Evolutionary conservation across 495 filamentous ascomycete genomes (phyloP), one percentile per base, ranked within the genome.

Genomic region (Jackrogersella multiformis): DNA sequence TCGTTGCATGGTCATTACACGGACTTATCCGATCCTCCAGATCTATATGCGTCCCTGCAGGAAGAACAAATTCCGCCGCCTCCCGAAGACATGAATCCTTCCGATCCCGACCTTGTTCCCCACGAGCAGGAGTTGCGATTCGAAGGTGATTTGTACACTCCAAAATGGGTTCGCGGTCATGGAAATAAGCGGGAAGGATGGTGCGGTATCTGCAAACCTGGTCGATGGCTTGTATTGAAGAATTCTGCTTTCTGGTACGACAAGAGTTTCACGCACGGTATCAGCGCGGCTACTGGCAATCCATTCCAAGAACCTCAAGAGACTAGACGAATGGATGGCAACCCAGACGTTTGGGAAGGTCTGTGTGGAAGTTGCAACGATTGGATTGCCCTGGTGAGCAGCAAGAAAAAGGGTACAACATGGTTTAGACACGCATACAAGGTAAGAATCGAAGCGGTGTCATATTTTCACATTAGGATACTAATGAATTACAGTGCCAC

Each of bases 241-340:
- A 93, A 93, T 75, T 90, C 88, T 59, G 90, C 90, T 9, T 93
- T 90, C 76, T 93, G 90, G 90, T 93, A 93, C 73, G 90, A 93
- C 78, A 93, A 92, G 75, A 88, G 85, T 58, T 93, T 93, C 73
- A 90, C 88, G 2, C 91, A 93, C 58, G 90, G 90, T 30, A 91
- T 93, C 70, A 91, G 89, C 71, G 90, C 90, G 24, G 89, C 89
- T 18, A 92, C 90, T 12, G 91, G 90, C 7, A 85, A 80, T 60
- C 83, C 88, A 2, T 93, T 93, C 76, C 83, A 90, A 70, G 89
- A 88, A 64, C 90, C 90, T 3, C 83, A 87, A 66, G 84, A 90
- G 71, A 90, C 87, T 16, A 79, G 90, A 26, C 78, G 89, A 48
- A 91, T 90, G 83, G 88, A 92, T 72, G 88, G 88, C n/a, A 92